These are phyloP conservation scores for Debaryomyces castellii DNA, from an alignment of 805 yeast species.

Conservation along the genomic window DNA sequence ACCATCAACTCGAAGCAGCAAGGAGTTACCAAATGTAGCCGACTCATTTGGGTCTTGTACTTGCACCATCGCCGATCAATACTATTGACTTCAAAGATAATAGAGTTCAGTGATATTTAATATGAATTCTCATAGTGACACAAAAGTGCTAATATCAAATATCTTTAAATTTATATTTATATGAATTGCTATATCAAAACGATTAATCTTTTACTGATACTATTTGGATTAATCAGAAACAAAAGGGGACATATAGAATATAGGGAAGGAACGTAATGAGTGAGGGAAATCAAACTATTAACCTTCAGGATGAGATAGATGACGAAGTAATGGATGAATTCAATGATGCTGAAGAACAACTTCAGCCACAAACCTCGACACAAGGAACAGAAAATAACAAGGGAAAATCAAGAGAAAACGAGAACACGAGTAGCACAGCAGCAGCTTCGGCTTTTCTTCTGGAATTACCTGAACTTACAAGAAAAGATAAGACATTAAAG, in stretches of 20 bases:
- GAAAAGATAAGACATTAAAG: constrained; percentile 77
- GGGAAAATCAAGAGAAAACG: constrained; percentile 5
- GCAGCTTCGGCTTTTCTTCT: constrained; percentile 28
- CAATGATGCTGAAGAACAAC: constrained; percentile 18
- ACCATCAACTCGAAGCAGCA: constrained; percentile 85
- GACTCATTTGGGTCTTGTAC: constrained; percentile 34
- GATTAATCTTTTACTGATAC: background rate
- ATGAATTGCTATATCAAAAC: background rate
- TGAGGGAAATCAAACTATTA: constrained; percentile 1
- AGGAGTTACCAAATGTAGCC: constrained; percentile 74
- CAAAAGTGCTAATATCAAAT: background rate
- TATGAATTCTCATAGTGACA: background rate
- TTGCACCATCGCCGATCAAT: constrained; percentile 1
- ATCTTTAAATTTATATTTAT: background rate
- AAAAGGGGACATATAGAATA: background rate
- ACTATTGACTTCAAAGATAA: background rate
- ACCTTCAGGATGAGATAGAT: constrained; percentile 16
- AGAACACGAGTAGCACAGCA: constrained; percentile 7
- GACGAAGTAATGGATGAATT: constrained; percentile 23
- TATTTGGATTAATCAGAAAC: background rate
- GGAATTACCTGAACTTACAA: constrained; percentile 64
- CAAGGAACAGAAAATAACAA: constrained; percentile 2
- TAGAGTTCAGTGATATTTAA: too few relatives aligned
- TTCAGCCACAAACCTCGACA: constrained; percentile 3
- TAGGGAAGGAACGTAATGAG: constrained; percentile 4